These are phyloP conservation scores for Suillus variegatus DNA, from an alignment of 768 basidiomycete genomes.

Conservation along the genomic window DNA sequence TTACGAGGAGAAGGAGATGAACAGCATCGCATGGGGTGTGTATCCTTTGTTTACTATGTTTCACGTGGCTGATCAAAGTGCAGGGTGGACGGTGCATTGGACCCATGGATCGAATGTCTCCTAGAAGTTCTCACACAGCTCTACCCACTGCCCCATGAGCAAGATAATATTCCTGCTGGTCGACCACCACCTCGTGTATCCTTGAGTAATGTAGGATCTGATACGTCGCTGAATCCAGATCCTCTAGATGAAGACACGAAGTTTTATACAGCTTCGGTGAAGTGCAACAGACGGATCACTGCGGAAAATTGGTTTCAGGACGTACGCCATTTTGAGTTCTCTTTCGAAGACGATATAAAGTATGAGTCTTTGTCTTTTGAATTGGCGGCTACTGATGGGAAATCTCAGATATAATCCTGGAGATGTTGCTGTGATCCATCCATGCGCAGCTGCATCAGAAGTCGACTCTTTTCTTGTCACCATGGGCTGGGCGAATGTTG, in stretches of 20 bases:
- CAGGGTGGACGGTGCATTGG: conserved; percentile 73
- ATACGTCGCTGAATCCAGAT: conserved; percentile 23
- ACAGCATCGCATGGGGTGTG: conserved; percentile 78
- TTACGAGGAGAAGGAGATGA: conserved; percentile 83
- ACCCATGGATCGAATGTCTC: conserved; percentile 66
- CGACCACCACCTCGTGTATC: conserved; percentile 33
- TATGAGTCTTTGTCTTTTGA: conserved; percentile 34
- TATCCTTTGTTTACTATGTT: conserved; percentile 6
- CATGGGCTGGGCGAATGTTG: conserved; percentile 62
- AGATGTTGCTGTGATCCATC: conserved; percentile 81
- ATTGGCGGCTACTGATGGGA: neutral
- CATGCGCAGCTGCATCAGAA: conserved; percentile 57
- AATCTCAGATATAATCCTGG: conserved; percentile 69
- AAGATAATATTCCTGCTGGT: neutral
- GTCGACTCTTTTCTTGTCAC: conserved; percentile 67
- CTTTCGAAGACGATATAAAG: conserved; percentile 63
- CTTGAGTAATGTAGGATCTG: conserved; percentile 10
- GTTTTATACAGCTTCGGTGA: conserved; percentile 56
- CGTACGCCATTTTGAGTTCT: conserved; percentile 85
- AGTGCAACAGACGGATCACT: conserved; percentile 72
- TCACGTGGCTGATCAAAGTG: conserved; percentile 7
- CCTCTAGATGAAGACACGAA: conserved; percentile 34
- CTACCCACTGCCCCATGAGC: conserved; percentile 41
- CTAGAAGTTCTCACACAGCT: conserved; percentile 45
- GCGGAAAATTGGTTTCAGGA: conserved; percentile 88